phyloP scores from a whole-genome alignment of 2,329 filamentous ascomycete genomes.

The Ophiostoma tasmaniense region DNA sequence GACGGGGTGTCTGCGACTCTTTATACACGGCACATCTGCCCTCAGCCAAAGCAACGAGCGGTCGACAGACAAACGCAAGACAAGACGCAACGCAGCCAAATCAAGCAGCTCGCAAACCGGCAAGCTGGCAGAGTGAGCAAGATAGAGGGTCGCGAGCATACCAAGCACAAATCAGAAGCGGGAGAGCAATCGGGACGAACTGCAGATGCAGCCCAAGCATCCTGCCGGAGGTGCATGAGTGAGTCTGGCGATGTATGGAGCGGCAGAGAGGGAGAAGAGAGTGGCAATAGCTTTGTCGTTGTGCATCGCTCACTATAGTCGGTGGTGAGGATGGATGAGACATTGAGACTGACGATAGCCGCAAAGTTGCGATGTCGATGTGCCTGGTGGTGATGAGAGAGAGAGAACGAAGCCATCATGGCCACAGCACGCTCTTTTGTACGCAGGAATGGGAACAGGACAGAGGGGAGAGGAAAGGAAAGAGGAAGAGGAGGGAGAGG shows the following conservation, averaged over 20 bases:
- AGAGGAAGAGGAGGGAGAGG: not conserved
- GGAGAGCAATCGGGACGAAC: not conserved
- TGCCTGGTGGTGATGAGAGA: not conserved
- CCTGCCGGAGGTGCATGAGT: not conserved
- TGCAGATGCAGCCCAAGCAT: not conserved
- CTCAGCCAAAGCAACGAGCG: not conserved
- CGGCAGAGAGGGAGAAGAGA: not conserved
- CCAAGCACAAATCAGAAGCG: not conserved
- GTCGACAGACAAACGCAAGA: not conserved
- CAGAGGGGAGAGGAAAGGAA: not conserved
- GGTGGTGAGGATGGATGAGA: not conserved
- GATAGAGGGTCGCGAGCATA: not conserved
- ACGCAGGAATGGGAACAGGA: not conserved
- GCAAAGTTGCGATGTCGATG: not conserved
- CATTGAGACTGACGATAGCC: not conserved
- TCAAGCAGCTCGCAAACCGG: not conserved
- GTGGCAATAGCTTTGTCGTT: not conserved
- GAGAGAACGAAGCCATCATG: not conserved
- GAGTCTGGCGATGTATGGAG: not conserved
- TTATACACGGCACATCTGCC: not conserved
- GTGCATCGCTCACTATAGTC: not conserved
- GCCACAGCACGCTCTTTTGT: not conserved
- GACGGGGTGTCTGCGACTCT: not conserved
- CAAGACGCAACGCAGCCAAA: not conserved
- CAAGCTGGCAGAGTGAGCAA: not conserved